These are phyloP conservation scores for Allium fistulosum DNA, from an alignment of 106 monocot genomes.

Conservation along the genomic window DNA sequence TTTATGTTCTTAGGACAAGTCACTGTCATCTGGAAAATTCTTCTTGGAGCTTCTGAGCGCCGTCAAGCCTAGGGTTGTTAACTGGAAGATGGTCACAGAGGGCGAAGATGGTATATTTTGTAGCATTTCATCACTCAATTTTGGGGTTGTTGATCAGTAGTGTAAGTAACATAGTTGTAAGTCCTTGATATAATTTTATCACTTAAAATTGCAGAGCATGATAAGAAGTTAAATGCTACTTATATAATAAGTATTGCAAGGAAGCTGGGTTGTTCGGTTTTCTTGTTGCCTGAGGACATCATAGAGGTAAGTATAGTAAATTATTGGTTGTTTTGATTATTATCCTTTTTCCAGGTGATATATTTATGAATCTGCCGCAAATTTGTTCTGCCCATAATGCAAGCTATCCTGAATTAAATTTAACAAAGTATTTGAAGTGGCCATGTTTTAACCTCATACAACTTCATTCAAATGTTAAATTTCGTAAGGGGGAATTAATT, in stretches of 20 bases:
- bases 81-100: slow-evolving; percentile 57
- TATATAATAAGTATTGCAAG: slow-evolving; percentile 89
- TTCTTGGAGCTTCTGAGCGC: slow-evolving; percentile 70
- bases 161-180: too few species aligned
- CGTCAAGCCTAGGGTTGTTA: slow-evolving; percentile 54
- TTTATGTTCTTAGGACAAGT: slow-evolving; percentile 28
- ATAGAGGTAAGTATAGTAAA: slow-evolving; percentile 55
- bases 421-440: too few species aligned
- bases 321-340: too few species aligned
- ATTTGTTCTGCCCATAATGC: too few species aligned
- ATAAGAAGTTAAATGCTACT: slow-evolving; percentile 87
- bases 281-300: slow-evolving; percentile 91
- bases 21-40: slow-evolving; percentile 44
- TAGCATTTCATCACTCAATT: neutral
- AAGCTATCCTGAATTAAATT: too few species aligned
- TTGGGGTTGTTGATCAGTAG: too few species aligned
- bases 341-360: too few species aligned
- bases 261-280: slow-evolving; percentile 84
- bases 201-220: slow-evolving; percentile 48
- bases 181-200: too few species aligned
- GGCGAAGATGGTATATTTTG: slow-evolving; percentile 49
- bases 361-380: too few species aligned
- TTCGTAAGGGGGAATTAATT: too few species aligned
- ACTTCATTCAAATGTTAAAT: too few species aligned
- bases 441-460: too few species aligned